Base-by-base conservation (phyloP, 768 basidiomycete genomes). In the Kwoniella sp. region DNA sequence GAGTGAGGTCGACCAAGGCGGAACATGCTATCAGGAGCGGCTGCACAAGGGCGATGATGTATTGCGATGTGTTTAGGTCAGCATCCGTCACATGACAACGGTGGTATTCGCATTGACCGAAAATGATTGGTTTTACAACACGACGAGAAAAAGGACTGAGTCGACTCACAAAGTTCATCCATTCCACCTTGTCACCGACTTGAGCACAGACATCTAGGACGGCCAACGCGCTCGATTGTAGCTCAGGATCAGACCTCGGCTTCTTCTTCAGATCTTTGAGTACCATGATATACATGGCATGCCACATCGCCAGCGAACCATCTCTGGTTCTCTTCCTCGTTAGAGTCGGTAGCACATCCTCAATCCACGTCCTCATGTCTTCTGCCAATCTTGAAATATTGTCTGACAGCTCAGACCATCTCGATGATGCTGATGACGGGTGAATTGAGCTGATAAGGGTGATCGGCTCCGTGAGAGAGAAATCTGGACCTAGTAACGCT, bases 101-200 rank as follows among this genome's bases (percentile, higher is more conserved):
- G n/a, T n/a, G n/a, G n/a, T n/a, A n/a, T n/a, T n/a, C n/a, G n/a
- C n/a, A n/a, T n/a, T n/a, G n/a, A n/a, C n/a, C n/a, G n/a, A n/a
- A n/a, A n/a, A n/a, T n/a, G n/a, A n/a, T n/a, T n/a, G n/a, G n/a
- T n/a, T n/a, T n/a, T n/a, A n/a, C n/a, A n/a, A n/a, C n/a, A n/a
- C n/a, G n/a, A n/a, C n/a, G n/a, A n/a, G n/a, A n/a, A n/a, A n/a
- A n/a, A n/a, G n/a, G 33, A n/a, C 17, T 44, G 54, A 25, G 53
- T 27, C 46, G 22, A 66, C 65, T 55, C 50, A 67, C 65, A 63
- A 52, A 62, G 46, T 67, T 67, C 40, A 67, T 47, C 53, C 58
- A 67, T 44, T 67, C 65, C 19, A 57, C 44, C 47, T 67, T 67
- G 24, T 57, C 65, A 15, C 60, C 65, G 1, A 58, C 60, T 26